These are phyloP conservation scores for Claviceps arundinis DNA, from an alignment of 2,329 filamentous ascomycete species.

Conservation along the genomic window DNA sequence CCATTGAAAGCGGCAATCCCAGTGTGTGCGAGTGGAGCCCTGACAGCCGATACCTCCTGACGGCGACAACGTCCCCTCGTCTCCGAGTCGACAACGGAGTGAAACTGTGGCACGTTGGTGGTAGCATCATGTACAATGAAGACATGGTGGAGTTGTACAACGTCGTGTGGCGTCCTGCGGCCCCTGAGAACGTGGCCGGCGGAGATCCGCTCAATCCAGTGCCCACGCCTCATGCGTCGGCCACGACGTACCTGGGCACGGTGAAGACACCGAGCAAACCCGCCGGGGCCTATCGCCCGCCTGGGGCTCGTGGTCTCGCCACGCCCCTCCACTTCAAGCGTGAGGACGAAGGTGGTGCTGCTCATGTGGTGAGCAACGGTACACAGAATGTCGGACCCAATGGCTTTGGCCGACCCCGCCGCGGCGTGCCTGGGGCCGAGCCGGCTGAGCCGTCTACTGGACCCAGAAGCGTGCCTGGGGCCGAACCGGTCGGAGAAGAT, in stretches of 20 bases:
- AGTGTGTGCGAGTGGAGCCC: slow-evolving; percentile 97
- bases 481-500: slow-evolving; percentile 51
- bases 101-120: slow-evolving; percentile 86
- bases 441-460: slow-evolving; percentile 52
- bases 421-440: slow-evolving; percentile 80
- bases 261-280: slow-evolving; percentile 94
- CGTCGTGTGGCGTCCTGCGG: slow-evolving; percentile 73
- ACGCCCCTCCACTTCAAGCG: slow-evolving; percentile 94
- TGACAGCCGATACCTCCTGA: slow-evolving; percentile 89
- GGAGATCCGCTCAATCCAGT: slow-evolving; percentile 61
- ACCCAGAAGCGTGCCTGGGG: slow-evolving; percentile 52
- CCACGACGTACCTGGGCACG: slow-evolving; percentile 65
- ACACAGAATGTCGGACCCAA: slow-evolving; percentile 57
- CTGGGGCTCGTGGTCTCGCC: slow-evolving; percentile 75
- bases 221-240: slow-evolving; percentile 71
- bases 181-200: slow-evolving; percentile 41
- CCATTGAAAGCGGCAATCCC: slow-evolving; percentile 89
- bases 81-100: slow-evolving; percentile 94
- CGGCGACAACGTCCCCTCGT: slow-evolving; percentile 91
- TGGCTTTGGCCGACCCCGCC: slow-evolving; percentile 65
- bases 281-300: slow-evolving; percentile 90
- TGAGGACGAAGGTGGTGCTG: slow-evolving; percentile 89
- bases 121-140: slow-evolving; percentile 84
- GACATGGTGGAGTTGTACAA: slow-evolving; percentile 93
- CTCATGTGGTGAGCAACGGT: slow-evolving; percentile 70